Percentiles rank a stretch among this genome's conserved stretches.
Conservation (phyloP, 2,329 filamentous ascomycete genomes). For the Ceratocystis eucalypticola region DNA sequence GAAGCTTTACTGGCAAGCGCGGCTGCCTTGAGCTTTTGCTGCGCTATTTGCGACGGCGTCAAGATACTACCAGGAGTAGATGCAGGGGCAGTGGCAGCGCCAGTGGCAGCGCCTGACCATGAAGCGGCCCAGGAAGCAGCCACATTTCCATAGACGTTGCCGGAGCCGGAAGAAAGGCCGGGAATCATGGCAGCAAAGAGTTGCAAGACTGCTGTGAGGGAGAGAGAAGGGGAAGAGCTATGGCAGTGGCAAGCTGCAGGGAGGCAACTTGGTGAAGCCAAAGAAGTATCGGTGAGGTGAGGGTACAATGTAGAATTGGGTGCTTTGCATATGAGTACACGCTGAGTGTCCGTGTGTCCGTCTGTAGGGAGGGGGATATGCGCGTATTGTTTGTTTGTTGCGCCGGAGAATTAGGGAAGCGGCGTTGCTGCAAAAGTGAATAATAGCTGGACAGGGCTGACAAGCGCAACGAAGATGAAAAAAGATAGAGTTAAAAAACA, state of each 20-base stretch:
- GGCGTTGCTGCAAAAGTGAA: neutral
- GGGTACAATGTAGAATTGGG: too few relatives aligned
- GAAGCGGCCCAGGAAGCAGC: conserved; percentile 16
- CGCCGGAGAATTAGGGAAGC: too few relatives aligned
- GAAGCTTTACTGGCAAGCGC: neutral
- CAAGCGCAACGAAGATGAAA: neutral
- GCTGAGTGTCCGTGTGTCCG: too few relatives aligned
- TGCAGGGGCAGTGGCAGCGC: neutral
- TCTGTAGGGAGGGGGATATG: too few relatives aligned
- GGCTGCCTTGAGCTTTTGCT: conserved; percentile 11
- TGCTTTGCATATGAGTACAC: too few relatives aligned
- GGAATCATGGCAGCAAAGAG: conserved; percentile 22
- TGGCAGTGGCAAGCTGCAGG: neutral
- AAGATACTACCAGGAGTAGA: neutral
- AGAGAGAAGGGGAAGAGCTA: neutral
- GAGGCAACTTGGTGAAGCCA: neutral
- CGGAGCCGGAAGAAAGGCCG: conserved; percentile 21
- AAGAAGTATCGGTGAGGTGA: neutral
- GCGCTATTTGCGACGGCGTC: neutral
- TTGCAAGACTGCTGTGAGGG: neutral
- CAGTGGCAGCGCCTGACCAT: neutral
- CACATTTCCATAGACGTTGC: neutral
- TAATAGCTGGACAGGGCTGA: neutral
- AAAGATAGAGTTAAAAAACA: neutral
- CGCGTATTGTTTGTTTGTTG: too few relatives aligned